Base-by-base conservation (phyloP, 768 basidiomycete species). In the Antrodiella citrinella region DNA sequence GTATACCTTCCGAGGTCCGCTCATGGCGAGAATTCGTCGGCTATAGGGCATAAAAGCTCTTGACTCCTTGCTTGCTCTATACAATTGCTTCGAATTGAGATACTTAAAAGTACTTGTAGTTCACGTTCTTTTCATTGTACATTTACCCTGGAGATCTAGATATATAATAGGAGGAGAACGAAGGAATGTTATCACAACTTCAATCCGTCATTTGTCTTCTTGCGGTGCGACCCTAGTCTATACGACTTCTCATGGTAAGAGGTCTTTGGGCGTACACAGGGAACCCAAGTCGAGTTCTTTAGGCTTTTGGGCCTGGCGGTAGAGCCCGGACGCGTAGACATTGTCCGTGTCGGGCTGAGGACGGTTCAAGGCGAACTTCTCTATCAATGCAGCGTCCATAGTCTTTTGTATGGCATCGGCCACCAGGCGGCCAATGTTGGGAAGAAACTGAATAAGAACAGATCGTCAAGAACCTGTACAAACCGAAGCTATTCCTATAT, bases 1-100 rank as follows among this genome's bases (percentile, higher is more conserved):
- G 74, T 26, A 85, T 95, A 57, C 95, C 95, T 25, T 75, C 84
- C 1, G 95, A 97, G 66, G 93, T 99, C 60, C 78, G 77, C 59
- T 91, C 90, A 25, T 97, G 94, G 94, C 72, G 79, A 51, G 89
- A 94, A 66, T 97, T 91, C 65, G 80, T 92, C 41, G 90, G 90
- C 12, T 69, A 70, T 53, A 76, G 76, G 47, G 85, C 82, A 30
- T 90, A 58, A 74, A 54, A 13, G 25, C 21, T 41, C 40, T 13
- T 39, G 18, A 5, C 4, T 41, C 13, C 26, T 7, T 48, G 41
- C 41, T 43, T 43, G 15, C 7, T 43, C 7, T 22, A 22, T 43
- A n/a, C 21, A 43, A 7, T n/a, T 38, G 10, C 18, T 18, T 38
- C 18, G 35, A 10, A 38, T 38, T 38, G 10, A 35, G 30, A 35